These are phyloP conservation scores for Xanthoparmelia taractica DNA, from an alignment of 495 filamentous ascomycete genomes.

Conservation along the genomic window DNA sequence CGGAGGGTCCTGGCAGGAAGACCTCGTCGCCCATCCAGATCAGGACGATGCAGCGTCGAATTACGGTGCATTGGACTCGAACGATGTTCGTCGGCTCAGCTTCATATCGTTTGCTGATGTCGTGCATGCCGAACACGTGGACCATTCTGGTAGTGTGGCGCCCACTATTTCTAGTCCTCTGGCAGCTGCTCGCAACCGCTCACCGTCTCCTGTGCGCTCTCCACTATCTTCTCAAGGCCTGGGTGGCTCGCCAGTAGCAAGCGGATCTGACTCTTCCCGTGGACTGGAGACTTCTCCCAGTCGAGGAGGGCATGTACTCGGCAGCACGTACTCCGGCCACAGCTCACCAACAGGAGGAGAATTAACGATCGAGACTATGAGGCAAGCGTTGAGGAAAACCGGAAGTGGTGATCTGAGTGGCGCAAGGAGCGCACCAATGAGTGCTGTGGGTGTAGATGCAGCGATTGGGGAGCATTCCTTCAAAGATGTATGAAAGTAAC, in stretches of 20 bases:
- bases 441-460: conserved; percentile 44
- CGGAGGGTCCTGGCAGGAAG: conserved; percentile 46
- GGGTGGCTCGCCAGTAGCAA: conserved; percentile 58
- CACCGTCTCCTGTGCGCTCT: conserved; percentile 64
- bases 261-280: conserved; percentile 57
- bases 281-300: conserved; percentile 55
- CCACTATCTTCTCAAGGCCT: conserved; percentile 58
- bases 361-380: conserved; percentile 82
- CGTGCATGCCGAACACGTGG: conserved; percentile 78
- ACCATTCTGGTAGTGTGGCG: conserved; percentile 38
- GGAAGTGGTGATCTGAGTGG: conserved; percentile 70
- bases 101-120: conserved; percentile 96
- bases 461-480: conserved; percentile 28
- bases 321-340: conserved; percentile 31
- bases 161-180: conserved; percentile 40
- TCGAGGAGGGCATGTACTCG: conserved; percentile 30
- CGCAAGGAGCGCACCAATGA: conserved; percentile 52
- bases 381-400: conserved; percentile 73
- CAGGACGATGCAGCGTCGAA: conserved; percentile 53
- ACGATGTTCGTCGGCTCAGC: conserved; percentile 72
- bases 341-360: conserved; percentile 55
- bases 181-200: conserved; percentile 50
- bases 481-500: conserved; percentile 19
- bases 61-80: conserved; percentile 63
- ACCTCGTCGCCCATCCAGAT: conserved; percentile 45